These are phyloP conservation scores for Agrocybe praecox DNA, from an alignment of 768 basidiomycete genomes.

Conservation along the genomic window DNA sequence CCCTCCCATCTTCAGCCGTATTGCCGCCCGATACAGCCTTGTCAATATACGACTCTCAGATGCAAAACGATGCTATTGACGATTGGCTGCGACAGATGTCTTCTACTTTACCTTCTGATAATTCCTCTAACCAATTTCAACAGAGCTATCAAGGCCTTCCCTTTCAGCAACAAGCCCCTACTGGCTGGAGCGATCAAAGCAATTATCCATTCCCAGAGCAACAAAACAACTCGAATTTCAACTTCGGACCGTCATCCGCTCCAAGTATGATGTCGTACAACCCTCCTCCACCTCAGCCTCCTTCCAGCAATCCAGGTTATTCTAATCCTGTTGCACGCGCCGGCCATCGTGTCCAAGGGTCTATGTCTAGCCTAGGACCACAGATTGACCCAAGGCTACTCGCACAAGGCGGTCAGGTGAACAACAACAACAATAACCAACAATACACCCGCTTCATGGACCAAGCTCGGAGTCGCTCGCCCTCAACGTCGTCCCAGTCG, in stretches of 20 bases:
- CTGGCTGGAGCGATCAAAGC: conserved; percentile 1
- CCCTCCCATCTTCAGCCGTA: conserved; percentile 40
- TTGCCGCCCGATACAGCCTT: conserved; percentile 42
- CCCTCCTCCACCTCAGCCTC: not conserved
- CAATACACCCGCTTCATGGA: conserved; percentile 12
- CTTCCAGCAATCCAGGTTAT: not conserved
- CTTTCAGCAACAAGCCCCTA: conserved; percentile 13
- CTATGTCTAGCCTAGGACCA: conserved; percentile 3
- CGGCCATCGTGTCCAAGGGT: conserved; percentile 11
- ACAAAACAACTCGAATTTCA: conserved; percentile 4
- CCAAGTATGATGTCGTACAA: conserved; percentile 5
- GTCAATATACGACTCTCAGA: conserved; percentile 39
- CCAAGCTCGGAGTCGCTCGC: conserved; percentile 28
- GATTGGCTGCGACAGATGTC: conserved; percentile 66
- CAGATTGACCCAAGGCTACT: conserved; percentile 17
- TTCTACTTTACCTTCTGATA: conserved; percentile 11
- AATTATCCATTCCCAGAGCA: conserved; percentile 10
- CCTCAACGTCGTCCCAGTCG: conserved; percentile 33
- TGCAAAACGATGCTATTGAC: conserved; percentile 49
- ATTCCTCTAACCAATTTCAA: conserved; percentile 6
- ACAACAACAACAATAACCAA: not conserved
- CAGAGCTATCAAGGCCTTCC: conserved; percentile 1
- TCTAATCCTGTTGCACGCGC: not conserved
- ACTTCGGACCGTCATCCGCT: conserved; percentile 5
- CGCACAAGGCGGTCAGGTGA: conserved; percentile 6